Conservation (phyloP, 257 asterid genomes). For the Solanum rostratum region DNA sequence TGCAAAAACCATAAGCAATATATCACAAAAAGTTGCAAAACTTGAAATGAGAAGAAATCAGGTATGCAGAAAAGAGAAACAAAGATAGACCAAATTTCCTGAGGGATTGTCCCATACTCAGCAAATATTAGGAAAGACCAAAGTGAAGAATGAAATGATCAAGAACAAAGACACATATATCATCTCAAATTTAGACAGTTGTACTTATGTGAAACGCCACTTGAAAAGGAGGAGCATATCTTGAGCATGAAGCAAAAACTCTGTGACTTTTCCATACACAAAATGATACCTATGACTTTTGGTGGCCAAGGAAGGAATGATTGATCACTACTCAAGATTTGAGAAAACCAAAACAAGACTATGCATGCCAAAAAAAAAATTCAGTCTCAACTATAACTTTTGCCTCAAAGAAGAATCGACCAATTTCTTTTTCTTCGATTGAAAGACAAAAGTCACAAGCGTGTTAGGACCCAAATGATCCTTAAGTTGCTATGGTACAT, state of each 20-base stretch:
- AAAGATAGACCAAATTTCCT: constrained; percentile 30
- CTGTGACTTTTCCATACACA: not conserved
- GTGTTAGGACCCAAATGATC: not conserved
- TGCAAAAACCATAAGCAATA: constrained; percentile 9
- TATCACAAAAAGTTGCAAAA: not conserved
- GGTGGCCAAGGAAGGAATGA: not conserved
- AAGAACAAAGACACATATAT: not conserved
- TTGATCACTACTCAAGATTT: not conserved
- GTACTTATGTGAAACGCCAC: not conserved
- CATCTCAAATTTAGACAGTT: not conserved
- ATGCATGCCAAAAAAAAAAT: not conserved
- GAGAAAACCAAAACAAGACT: not conserved
- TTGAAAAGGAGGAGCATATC: not conserved
- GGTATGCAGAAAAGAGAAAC: not conserved
- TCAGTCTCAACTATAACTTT: not conserved
- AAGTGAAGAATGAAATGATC: not conserved
- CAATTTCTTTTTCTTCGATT: not conserved
- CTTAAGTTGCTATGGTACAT: not conserved
- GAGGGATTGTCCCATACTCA: constrained; percentile 50
- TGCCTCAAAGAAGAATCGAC: not conserved
- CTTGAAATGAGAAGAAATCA: not conserved
- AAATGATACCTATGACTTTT: not conserved
- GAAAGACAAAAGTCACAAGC: not conserved
- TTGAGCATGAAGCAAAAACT: not conserved
- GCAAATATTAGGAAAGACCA: not conserved